Conservation (phyloP, 2,329 filamentous ascomycete species). For the Colletotrichum liriopes region DNA sequence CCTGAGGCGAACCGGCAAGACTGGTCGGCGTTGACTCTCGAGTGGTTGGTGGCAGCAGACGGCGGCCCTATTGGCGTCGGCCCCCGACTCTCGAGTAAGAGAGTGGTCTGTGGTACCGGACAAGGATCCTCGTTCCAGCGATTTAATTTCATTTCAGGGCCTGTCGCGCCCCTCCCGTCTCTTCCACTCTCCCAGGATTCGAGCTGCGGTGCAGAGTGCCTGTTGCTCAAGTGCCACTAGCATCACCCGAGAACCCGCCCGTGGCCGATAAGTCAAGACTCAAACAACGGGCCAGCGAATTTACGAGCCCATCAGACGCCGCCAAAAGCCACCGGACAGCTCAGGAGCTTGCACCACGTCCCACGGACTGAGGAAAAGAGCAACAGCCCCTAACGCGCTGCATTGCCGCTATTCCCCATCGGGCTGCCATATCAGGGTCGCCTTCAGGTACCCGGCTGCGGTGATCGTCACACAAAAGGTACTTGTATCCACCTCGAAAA, state of each 20-base stretch:
- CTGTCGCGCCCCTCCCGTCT: constrained; percentile 35
- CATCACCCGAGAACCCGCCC: constrained; percentile 31
- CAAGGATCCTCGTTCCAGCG: constrained; percentile 40
- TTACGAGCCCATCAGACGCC: constrained; percentile 36
- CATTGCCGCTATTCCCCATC: constrained; percentile 38
- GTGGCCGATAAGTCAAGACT: constrained; percentile 25
- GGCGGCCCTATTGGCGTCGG: constrained; percentile 8
- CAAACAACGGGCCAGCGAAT: constrained; percentile 36
- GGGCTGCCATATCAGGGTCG: constrained; percentile 24
- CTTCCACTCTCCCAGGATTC: constrained; percentile 26
- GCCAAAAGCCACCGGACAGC: constrained; percentile 27
- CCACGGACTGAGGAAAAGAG: constrained; percentile 26
- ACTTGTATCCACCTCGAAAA: constrained; percentile 23
- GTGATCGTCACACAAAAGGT: constrained; percentile 41
- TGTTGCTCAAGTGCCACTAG: constrained; percentile 38
- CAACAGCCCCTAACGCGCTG: constrained; percentile 33
- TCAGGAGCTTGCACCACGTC: constrained; percentile 17
- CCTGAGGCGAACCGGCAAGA: constrained; percentile 20
- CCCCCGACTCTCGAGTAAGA: not conserved
- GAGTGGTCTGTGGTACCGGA: constrained; percentile 27
- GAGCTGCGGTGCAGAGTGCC: constrained; percentile 20
- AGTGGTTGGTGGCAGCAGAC: not conserved
- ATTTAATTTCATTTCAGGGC: constrained; percentile 43
- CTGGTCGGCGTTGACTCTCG: constrained; percentile 1
- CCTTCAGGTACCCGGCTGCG: constrained; percentile 41